Evolutionary conservation across 2,329 filamentous ascomycete species (phyloP), one percentile per base, ranked within the genome.

Genomic region (Dactylellina drechsleri): DNA sequence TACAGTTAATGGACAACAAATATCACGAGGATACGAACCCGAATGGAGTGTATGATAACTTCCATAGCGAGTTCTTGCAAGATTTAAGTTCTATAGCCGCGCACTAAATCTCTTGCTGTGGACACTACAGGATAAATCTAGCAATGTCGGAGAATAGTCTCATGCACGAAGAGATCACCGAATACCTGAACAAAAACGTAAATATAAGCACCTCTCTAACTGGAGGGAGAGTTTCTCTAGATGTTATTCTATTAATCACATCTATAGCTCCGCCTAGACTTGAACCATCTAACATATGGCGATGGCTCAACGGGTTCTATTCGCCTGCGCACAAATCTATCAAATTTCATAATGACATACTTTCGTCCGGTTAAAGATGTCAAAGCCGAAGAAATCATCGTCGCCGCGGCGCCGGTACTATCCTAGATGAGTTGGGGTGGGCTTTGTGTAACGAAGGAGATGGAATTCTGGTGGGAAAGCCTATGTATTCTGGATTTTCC

Each of bases 11-110:
- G 53, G 62, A 15, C 18, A 77, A 78, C 58, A 57, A 40, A 18
- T 78, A 78, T 40, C 23, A 78, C 31, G 49, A 65, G n/a, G 59
- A 56, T n/a, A 74, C 61, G 13, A 77, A 78, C 28, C 71, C 77
- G 1, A 58, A 68, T 50, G 76, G 76, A 59, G 70, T 76, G 61
- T 73, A 58, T 12, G 73, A 53, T 26, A 52, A 26, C 12, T 16
- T 8, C 49, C 8, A 26, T 4, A 15, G 1, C n/a, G 1, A 41
- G 23, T 23, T 23, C 23, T 23, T 23, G 23, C 31, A 52, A 28
- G 3, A 20, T 1, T 10, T 8, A 36, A 2, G 31, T 28, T n/a
- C 18, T 16, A 52, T 52, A 13, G 1, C 36, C 10, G n/a, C 20
- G 23, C 16, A 54, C 47, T 31, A 36, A 43, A 15, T 23, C 4